Evolutionary conservation across 2,329 filamentous ascomycete genomes (phyloP), one percentile per base, ranked within the genome.

Genomic region (Colletotrichum chrysophilum): DNA sequence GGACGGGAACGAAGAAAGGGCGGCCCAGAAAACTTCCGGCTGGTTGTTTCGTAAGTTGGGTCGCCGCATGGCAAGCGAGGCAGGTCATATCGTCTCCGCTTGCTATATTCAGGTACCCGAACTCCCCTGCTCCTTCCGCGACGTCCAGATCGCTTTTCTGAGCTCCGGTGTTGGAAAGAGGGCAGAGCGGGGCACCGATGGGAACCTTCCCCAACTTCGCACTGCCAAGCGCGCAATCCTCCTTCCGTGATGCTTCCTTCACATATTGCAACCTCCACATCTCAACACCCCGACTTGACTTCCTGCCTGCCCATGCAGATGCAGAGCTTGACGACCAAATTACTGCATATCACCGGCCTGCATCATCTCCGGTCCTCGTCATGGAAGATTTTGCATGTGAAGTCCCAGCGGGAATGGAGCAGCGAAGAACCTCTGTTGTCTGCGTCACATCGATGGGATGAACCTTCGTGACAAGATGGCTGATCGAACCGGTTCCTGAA

Each of bases 391-490:
- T 75, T 48, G 36, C 61, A 62, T 66, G 61, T 71, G 72, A 75
- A 71, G 72, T 28, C 34, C 52, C 55, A 38, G n/a, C 64, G 28
- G 21, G 12, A 61, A 55, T 62, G 72, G 68, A 71, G 30, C 62
- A 32, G 18, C 26, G 24, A 14, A 9, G 21, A 26, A 21, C 32
- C 14, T 62, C 66, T 48, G 32, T 52, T 24, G 24, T 48, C 62
- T 32, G 38, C 21, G 69, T 72, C 26, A 61, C 56, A 72, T 62
- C 34, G 21, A 72, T 67, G 55, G 64, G 73, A 72, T 38, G 69
- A 72, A 75, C 73, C 28, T 30, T 28, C n/a, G 16, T 7, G 16
- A 61, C n/a, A 28, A 52, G 21, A 60, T 38, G 24, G 36, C n/a
- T n/a, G 24, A 32, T 28, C 38, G 52, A 55, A 24, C 32, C 21